These are phyloP conservation scores for Orobanche coerulescens DNA, from an alignment of 257 asterid genomes.

Conservation along the genomic window DNA sequence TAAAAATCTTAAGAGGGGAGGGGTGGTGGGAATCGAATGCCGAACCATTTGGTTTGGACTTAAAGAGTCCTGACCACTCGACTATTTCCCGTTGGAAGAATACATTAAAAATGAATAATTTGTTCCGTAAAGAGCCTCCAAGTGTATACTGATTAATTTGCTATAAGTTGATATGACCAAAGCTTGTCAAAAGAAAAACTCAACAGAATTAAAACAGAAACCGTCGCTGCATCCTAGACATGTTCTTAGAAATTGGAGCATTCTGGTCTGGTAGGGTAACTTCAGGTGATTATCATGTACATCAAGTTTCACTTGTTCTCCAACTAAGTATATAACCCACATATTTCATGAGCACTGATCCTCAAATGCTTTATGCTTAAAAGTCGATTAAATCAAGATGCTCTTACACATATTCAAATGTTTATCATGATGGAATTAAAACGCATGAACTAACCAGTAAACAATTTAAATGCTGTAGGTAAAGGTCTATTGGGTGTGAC, in stretches of 20 bases:
- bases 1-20: too few relatives aligned
- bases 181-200: not conserved
- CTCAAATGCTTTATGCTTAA: not conserved
- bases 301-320: not conserved
- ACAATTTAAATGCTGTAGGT: constrained; percentile 77
- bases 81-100: too few relatives aligned
- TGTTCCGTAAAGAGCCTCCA: too few relatives aligned
- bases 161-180: too few relatives aligned
- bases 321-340: not conserved
- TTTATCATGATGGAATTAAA: not conserved
- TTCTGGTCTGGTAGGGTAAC: not conserved
- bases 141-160: too few relatives aligned
- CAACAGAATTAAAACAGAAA: too few relatives aligned
- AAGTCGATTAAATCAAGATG: not conserved
- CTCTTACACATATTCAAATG: not conserved
- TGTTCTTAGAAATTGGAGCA: not conserved
- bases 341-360: not conserved
- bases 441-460: constrained; percentile 59
- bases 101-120: too few relatives aligned
- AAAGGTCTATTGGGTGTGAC: constrained; percentile 51
- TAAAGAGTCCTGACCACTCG: too few relatives aligned
- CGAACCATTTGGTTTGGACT: too few relatives aligned
- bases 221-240: too few relatives aligned
- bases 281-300: not conserved
- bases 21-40: too few relatives aligned